These are phyloP conservation scores for Neurospora cerealis DNA, from an alignment of 495 filamentous ascomycete species.

Conservation along the genomic window DNA sequence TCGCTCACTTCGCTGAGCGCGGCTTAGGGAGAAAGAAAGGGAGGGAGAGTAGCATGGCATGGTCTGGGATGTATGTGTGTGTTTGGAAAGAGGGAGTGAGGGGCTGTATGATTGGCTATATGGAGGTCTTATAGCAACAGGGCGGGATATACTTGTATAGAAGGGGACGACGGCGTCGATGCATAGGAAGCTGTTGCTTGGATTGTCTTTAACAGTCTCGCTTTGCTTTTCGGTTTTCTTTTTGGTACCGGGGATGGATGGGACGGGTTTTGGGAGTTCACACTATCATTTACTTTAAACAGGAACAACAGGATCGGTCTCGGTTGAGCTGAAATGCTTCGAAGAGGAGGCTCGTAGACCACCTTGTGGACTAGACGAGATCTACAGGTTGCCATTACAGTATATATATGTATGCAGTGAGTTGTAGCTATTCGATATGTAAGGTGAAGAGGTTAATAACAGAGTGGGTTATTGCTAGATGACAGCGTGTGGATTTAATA, in stretches of 20 bases:
- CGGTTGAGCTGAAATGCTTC: background rate
- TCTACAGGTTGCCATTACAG: background rate
- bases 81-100: background rate
- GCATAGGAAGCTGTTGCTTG: background rate
- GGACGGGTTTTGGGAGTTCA: background rate
- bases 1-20: background rate
- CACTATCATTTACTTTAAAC: background rate
- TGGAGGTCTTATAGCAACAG: background rate
- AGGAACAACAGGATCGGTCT: background rate
- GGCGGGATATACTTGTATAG: background rate
- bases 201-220: background rate
- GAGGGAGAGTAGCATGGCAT: background rate
- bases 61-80: background rate
- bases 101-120: background rate
- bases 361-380: background rate
- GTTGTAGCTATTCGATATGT: background rate
- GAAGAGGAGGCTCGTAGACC: background rate
- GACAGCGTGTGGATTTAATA: background rate
- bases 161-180: background rate
- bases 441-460: background rate
- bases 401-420: background rate
- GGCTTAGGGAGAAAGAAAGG: background rate
- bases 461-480: background rate
- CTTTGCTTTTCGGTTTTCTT: background rate
- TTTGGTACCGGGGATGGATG: background rate